Conservation (phyloP, 176 grass and related monocot species). For the Bolboschoenus planiculmis region DNA sequence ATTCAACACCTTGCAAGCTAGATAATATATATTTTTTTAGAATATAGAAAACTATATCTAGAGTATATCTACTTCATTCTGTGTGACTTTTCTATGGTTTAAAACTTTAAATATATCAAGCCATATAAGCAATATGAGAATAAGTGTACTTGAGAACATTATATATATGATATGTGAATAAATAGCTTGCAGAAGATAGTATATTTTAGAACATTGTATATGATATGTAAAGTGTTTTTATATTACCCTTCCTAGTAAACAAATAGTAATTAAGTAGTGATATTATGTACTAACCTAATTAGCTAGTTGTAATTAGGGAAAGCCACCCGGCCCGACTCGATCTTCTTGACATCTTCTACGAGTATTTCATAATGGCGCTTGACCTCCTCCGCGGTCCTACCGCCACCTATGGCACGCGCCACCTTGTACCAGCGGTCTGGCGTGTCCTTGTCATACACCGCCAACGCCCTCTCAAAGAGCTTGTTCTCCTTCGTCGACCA, state of each 20-base stretch:
- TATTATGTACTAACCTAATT: background rate
- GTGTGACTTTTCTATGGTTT: background rate
- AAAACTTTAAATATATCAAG: background rate
- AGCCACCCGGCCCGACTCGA: constrained; percentile 36
- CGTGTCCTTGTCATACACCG: constrained; percentile 57
- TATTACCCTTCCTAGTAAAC: background rate
- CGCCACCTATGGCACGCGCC: constrained; percentile 59
- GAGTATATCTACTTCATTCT: background rate
- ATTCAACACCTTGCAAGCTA: background rate
- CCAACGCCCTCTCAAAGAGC: constrained; percentile 71
- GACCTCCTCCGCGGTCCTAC: constrained; percentile 71
- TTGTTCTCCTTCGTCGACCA: constrained; percentile 81
- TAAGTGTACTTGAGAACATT: too few species aligned
- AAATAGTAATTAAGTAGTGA: background rate
- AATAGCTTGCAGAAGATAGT: background rate
- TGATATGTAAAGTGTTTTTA: too few species aligned
- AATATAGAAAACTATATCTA: background rate
- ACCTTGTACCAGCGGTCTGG: constrained; percentile 90
- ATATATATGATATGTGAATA: too few species aligned
- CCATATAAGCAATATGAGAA: background rate
- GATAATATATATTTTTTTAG: too few species aligned
- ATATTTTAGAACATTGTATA: background rate
- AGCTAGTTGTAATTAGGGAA: constrained; percentile 56
- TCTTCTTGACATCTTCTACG: constrained; percentile 45
- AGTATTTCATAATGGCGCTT: constrained; percentile 65